Evolutionary conservation across 805 yeast species (phyloP).

Genomic region (Debaryomyces maramus): DNA sequence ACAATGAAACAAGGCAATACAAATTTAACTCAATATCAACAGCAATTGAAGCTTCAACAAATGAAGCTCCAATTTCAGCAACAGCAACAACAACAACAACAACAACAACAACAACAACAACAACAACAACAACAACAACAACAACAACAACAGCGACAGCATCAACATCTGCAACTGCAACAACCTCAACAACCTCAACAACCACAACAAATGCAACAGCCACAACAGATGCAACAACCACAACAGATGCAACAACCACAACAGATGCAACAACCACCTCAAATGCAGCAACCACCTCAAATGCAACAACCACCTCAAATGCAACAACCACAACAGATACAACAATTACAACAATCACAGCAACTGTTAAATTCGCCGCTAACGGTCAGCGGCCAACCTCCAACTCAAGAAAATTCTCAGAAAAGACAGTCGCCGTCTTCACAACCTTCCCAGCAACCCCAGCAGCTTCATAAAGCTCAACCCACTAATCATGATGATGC

Average conservation of each 20-base stretch:
- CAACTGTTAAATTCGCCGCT: conserved; percentile 5
- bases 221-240: background rate
- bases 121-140: conserved; percentile 7
- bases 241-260: background rate
- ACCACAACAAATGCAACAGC: conserved; percentile 1
- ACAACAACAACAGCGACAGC: conserved; percentile 4
- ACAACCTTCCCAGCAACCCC: conserved; percentile 6
- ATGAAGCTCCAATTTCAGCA: conserved; percentile 11
- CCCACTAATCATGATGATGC: conserved; percentile 14
- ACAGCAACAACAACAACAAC: conserved; percentile 12
- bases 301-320: conserved; percentile 11
- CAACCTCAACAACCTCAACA: conserved; percentile 6
- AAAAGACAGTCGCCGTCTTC: conserved; percentile 4
- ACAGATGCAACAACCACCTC: background rate
- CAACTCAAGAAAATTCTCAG: conserved; percentile 2
- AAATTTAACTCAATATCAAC: conserved; percentile 9
- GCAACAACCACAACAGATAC: conserved; percentile 14
- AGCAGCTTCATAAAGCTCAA: background rate
- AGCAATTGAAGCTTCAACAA: conserved; percentile 6
- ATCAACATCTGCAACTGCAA: conserved; percentile 7
- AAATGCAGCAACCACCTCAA: background rate
- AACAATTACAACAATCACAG: conserved; percentile 10
- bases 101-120: conserved; percentile 9
- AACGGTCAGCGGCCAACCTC: background rate
- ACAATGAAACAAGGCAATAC: conserved; percentile 4